Conservation (phyloP, 371 early-diverging fungal genomes). For the Choanephora cucurbitarum region DNA sequence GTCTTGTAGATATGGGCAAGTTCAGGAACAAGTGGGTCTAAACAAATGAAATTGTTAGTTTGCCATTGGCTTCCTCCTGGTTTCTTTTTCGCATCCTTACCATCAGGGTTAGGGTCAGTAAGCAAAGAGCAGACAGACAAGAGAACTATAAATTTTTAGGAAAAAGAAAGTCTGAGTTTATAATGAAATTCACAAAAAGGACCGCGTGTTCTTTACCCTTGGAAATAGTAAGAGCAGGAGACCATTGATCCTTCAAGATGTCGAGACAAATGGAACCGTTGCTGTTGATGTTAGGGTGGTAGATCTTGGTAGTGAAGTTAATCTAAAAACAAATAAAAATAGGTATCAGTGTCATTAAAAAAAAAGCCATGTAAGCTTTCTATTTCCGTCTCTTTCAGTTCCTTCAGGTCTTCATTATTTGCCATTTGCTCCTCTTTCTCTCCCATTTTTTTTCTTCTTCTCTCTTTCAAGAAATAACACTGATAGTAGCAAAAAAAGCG, state of each 20-base stretch:
- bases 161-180: constrained; percentile 4
- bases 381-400: too few relatives aligned
- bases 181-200: not conserved
- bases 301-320: constrained; percentile 96
- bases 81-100: constrained; percentile 23
- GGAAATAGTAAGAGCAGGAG: constrained; percentile 97
- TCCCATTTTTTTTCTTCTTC: too few relatives aligned
- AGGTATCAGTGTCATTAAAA: too few relatives aligned
- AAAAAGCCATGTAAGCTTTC: too few relatives aligned
- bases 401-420: too few relatives aligned
- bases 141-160: constrained; percentile 66
- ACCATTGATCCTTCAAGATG: constrained; percentile 99
- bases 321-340: constrained; percentile 52
- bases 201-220: constrained; percentile 61
- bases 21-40: constrained; percentile 94
- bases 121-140: constrained; percentile 96
- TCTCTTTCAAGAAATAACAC: not conserved
- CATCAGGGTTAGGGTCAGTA: constrained; percentile 98
- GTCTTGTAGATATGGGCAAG: constrained; percentile 97
- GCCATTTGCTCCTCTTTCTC: too few relatives aligned
- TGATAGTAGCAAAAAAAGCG: not conserved
- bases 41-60: not conserved
- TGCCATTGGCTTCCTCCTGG: not conserved
- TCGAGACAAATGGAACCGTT: constrained; percentile 99
- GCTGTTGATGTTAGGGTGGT: constrained; percentile 99